phyloP scores from a whole-genome alignment of 2,329 filamentous ascomycete species.

The Calonectria hongkongensis region DNA sequence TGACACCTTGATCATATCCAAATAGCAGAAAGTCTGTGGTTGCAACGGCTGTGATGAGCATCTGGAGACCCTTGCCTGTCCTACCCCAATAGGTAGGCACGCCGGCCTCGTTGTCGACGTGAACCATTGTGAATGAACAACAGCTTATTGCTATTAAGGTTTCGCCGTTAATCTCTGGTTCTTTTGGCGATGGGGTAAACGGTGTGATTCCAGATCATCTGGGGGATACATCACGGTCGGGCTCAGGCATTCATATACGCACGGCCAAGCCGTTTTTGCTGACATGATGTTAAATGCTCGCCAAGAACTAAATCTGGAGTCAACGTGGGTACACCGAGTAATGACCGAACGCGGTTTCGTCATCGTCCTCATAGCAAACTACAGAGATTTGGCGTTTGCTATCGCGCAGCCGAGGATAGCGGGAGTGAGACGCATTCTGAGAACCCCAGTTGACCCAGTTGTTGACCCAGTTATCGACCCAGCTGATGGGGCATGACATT shows the following conservation, averaged over 20 bases:
- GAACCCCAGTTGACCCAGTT: background rate
- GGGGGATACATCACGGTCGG: background rate
- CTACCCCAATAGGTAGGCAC: conserved; percentile 73
- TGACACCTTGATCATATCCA: conserved; percentile 74
- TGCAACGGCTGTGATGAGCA: conserved; percentile 76
- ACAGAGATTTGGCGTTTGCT: background rate
- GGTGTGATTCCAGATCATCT: background rate
- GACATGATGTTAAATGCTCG: background rate
- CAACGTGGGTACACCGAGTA: conserved; percentile 6
- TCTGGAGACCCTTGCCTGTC: conserved; percentile 73
- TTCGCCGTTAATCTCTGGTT: background rate
- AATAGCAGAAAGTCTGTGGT: conserved; percentile 78
- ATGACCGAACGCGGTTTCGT: conserved; percentile 20
- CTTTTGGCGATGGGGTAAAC: background rate
- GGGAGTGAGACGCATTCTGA: background rate
- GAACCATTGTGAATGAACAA: conserved; percentile 8
- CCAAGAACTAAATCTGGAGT: conserved; percentile 15
- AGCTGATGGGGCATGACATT: background rate
- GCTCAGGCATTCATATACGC: conserved; percentile 5
- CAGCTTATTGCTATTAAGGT: background rate
- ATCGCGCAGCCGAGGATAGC: background rate
- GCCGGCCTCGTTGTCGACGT: conserved; percentile 24
- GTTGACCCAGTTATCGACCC: background rate
- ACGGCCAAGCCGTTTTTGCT: background rate
- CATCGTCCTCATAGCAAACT: background rate